phyloP scores from a whole-genome alignment of 2,329 filamentous ascomycete species.

The Ophioceras dolichostomum region DNA sequence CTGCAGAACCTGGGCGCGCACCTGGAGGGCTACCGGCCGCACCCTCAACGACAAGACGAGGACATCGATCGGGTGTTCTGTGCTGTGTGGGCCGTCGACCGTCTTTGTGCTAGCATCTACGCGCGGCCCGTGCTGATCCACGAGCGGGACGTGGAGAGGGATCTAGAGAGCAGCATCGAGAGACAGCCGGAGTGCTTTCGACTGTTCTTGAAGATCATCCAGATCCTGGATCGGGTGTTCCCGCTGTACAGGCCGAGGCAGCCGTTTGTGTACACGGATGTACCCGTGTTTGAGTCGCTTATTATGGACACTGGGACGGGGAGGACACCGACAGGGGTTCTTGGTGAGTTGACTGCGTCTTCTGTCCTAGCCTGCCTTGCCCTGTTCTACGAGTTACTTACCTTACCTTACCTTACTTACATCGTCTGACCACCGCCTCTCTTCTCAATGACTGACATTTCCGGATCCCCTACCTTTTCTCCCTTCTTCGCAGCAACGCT shows the following conservation, averaged over 20 bases:
- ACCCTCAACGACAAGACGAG: constrained; percentile 19
- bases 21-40: constrained; percentile 22
- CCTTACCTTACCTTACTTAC: no score
- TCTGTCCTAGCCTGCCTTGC: no score
- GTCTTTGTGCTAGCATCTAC: constrained; percentile 46
- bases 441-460: no score
- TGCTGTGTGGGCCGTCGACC: constrained; percentile 48
- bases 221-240: constrained; percentile 46
- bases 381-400: no score
- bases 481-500: constrained; percentile 38
- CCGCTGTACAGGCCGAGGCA: constrained; percentile 45
- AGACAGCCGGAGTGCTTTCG: constrained; percentile 42
- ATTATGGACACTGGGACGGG: constrained; percentile 41
- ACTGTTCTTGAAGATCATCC: constrained; percentile 40
- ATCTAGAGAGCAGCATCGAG: constrained; percentile 36
- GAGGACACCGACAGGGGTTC: constrained; percentile 31
- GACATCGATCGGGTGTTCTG: constrained; percentile 40
- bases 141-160: constrained; percentile 44
- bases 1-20: constrained; percentile 45
- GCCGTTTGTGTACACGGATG: constrained; percentile 34
- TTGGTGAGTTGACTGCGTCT: constrained; percentile 24
- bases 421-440: no score
- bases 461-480: background rate
- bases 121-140: constrained; percentile 48
- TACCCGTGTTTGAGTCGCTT: constrained; percentile 45